These are phyloP conservation scores for Pichia cactophila DNA, from an alignment of 1,139 yeast species.

Conservation along the genomic window DNA sequence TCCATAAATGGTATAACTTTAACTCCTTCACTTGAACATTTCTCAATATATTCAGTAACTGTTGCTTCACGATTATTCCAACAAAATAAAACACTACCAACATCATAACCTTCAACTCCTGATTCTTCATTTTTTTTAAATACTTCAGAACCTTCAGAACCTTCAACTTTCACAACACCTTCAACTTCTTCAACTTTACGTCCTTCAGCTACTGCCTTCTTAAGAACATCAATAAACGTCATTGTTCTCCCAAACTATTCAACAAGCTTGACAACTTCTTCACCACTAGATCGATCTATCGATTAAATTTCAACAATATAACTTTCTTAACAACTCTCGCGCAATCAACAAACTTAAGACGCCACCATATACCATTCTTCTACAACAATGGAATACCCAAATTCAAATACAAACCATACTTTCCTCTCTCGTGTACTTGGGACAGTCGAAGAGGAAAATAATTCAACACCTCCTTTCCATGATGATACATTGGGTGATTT, in stretches of 20 bases:
- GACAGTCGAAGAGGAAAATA: constrained; percentile 14
- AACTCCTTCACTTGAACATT: constrained; percentile 58
- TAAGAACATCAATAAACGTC: background rate
- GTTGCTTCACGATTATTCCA: constrained; percentile 67
- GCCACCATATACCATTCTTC: background rate
- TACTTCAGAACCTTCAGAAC: background rate
- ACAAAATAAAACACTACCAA: constrained; percentile 53
- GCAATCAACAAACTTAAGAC: background rate
- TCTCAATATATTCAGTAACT: constrained; percentile 75
- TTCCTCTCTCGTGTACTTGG: constrained; percentile 53
- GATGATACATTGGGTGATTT: background rate
- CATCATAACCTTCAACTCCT: constrained; percentile 33
- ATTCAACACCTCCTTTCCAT: constrained; percentile 30
- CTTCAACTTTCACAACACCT: constrained; percentile 1
- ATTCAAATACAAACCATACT: constrained; percentile 33
- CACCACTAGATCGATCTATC: background rate
- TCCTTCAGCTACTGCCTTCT: background rate
- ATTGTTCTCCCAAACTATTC: background rate
- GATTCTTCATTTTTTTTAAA: constrained; percentile 41
- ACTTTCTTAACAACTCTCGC: background rate
- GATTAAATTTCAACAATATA: background rate
- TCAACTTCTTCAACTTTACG: background rate
- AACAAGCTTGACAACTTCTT: too few relatives aligned
- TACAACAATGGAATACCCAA: constrained; percentile 16
- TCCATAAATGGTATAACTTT: constrained; percentile 77